Percentiles rank a stretch among this genome's conserved stretches.
These are phyloP conservation scores for Trametes hirsuta DNA, from an alignment of 1,284 basidiomycete genomes.

Conservation along the genomic window DNA sequence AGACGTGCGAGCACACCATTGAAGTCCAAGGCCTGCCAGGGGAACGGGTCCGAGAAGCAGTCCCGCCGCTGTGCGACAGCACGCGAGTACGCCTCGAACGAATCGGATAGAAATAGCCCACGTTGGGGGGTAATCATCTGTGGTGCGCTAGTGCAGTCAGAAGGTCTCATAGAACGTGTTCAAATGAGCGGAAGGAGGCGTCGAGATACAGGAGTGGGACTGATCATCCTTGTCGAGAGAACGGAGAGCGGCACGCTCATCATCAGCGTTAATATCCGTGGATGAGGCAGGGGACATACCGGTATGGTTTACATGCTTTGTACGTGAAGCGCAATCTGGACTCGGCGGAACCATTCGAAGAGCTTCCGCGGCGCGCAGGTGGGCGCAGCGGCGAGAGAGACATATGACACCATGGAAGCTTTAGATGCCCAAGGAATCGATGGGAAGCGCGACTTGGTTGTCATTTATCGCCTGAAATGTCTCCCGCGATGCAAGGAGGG, in stretches of 20 bases:
- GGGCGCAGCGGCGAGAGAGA: slow-evolving; percentile 7
- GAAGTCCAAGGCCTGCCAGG: slow-evolving; percentile 4
- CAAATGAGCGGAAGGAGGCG: slow-evolving; percentile 1
- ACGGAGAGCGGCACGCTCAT: slow-evolving; percentile 12
- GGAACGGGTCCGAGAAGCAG: slow-evolving; percentile 10
- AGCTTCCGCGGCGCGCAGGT: slow-evolving; percentile 3
- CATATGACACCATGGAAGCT: slow-evolving; percentile 20
- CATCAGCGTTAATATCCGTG: slow-evolving; percentile 14
- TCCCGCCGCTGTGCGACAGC: slow-evolving; percentile 2
- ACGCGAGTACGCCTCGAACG: slow-evolving; percentile 11
- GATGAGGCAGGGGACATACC: slow-evolving; percentile 12
- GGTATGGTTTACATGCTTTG: slow-evolving; percentile 14
- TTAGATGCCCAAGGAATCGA: slow-evolving; percentile 18
- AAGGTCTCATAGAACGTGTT: slow-evolving; percentile 14
- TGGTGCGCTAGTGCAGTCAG: slow-evolving; percentile 16
- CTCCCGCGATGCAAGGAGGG: slow-evolving; percentile 22
- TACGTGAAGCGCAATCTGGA: slow-evolving; percentile 22
- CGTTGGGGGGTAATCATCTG: slow-evolving; percentile 11
- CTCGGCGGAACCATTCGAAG: slow-evolving; percentile 4
- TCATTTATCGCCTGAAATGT: slow-evolving; percentile 10
- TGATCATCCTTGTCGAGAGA: slow-evolving; percentile 11
- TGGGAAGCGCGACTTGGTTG: slow-evolving; percentile 13
- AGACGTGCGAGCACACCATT: slow-evolving; percentile 12
- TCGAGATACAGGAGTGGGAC: slow-evolving; percentile 8
- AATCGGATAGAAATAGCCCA: slow-evolving; percentile 15